Base-by-base conservation (phyloP, 108 stramenopile species). In the Hondaea fermentalgiana region DNA sequence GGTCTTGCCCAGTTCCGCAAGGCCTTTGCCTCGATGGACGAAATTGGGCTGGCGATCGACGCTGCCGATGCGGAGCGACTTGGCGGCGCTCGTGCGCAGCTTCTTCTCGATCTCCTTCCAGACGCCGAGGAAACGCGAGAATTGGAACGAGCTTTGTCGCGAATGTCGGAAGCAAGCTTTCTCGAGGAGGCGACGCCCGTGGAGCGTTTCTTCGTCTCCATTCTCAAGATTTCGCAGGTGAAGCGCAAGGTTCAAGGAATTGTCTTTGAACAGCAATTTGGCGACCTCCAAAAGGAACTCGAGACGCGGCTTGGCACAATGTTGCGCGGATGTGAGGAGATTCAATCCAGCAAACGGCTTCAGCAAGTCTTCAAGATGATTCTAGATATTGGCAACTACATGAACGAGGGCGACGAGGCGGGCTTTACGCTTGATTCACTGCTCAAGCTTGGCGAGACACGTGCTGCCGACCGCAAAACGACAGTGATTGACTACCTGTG, bases 361-460 rank as follows among this genome's bases (percentile, higher is more conserved):
- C 45, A 35, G 51, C 45, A 23, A 6, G 76, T 83, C 1, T 83
- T 83, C 51, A 83, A 47, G 4, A 10, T 83, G 76, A 83, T 83
- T 23, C 28, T 83, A 45, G 45, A 47, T 17, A 83, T 83, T 53
- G 76, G 76, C n/a, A 83, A 83, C 51, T 83, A 25, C 28, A 83
- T 83, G 45, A 83, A 83, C 4, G 76, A 53, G n/a, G 76, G 45
- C 44, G 88, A 89, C 45, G 59, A 91, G 47, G 89, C 89, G 59
- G 93, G 91, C 28, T 92, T 93, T 90, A 91, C 92, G 5, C 87
- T 93, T 6, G 93, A 93, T 60, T 92, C 93, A 2, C 88, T 93
- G 59, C 87, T 93, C 25, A 93, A 93, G 89, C 92, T 93, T 44
- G 58, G 87, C 88, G 51, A 64, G 51, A 92, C 92, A 57, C 92